Conservation (phyloP, 2,329 filamentous ascomycete genomes). For the Thermochaetoides dissita region DNA sequence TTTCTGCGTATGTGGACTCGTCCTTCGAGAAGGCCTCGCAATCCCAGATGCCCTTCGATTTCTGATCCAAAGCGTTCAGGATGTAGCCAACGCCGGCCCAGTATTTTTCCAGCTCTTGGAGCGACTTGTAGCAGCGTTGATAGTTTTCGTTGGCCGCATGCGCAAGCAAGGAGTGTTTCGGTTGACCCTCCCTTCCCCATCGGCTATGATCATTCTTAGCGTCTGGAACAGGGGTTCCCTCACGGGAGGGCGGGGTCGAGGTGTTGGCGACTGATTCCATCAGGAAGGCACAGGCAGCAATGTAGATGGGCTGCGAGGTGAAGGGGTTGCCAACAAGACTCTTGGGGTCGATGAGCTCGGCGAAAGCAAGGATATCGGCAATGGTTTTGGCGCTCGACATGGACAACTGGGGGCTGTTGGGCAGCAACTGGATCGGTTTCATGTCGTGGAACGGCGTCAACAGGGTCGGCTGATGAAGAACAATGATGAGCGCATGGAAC, state of each 20-base stretch:
- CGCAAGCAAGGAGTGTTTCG: constrained; percentile 58
- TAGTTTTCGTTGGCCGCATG: constrained; percentile 79
- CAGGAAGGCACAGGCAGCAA: constrained; percentile 76
- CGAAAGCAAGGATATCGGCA: constrained; percentile 75
- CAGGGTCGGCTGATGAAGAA: constrained; percentile 71
- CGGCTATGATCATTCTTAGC: constrained; percentile 14
- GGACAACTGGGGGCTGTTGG: constrained; percentile 66
- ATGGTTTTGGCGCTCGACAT: constrained; percentile 90
- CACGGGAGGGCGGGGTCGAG: constrained; percentile 50
- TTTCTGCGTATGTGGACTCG: constrained; percentile 42
- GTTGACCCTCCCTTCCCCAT: constrained; percentile 12
- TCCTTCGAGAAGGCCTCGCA: constrained; percentile 54
- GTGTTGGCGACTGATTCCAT: constrained; percentile 66
- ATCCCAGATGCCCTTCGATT: constrained; percentile 74
- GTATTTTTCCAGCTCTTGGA: constrained; percentile 68
- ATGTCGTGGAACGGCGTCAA: constrained; percentile 58
- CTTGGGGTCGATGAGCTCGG: constrained; percentile 71
- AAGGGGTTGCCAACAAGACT: constrained; percentile 82
- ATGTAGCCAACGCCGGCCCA: constrained; percentile 85
- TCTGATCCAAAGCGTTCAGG: constrained; percentile 71
- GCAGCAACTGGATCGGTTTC: constrained; percentile 52
- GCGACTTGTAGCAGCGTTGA: constrained; percentile 69
- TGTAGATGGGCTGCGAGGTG: constrained; percentile 81
- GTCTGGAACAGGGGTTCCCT: constrained; percentile 33
- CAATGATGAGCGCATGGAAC: constrained; percentile 77